Percentiles rank a stretch among this genome's conserved stretches.
phyloP scores from a whole-genome alignment of 805 yeast genomes.

The Ogataea saltuana region DNA sequence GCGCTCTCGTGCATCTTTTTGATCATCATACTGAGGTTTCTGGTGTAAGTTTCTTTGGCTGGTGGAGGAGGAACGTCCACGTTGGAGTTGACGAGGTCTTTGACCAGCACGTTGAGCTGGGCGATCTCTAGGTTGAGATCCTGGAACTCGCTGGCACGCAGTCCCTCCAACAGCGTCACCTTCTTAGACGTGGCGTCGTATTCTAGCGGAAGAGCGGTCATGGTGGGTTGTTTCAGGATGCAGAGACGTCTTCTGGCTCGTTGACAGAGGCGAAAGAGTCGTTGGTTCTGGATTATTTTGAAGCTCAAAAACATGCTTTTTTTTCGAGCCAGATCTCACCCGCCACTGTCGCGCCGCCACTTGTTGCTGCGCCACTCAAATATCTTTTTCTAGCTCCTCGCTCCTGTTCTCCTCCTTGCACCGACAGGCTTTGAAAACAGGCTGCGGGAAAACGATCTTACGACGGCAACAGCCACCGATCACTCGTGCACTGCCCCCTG shows the following conservation, averaged over 20 bases:
- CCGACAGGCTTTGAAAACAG: no score
- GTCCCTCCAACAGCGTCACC: slow-evolving; percentile 26
- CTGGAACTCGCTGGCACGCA: slow-evolving; percentile 18
- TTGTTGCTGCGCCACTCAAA: not conserved
- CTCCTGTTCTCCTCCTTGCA: not conserved
- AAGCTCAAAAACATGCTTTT: no score
- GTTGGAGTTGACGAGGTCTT: slow-evolving; percentile 46
- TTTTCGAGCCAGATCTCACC: no score
- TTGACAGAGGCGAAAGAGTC: no score
- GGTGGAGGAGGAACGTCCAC: slow-evolving; percentile 56
- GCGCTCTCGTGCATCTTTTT: slow-evolving; percentile 68
- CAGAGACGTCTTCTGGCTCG: no score
- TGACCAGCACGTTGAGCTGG: slow-evolving; percentile 37
- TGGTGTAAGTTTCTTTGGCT: slow-evolving; percentile 54
- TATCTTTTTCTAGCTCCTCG: not conserved
- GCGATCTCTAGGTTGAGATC: slow-evolving; percentile 34
- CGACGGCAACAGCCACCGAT: not conserved
- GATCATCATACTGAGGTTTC: slow-evolving; percentile 56
- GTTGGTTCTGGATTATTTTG: no score
- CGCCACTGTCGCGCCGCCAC: no score
- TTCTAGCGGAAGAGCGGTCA: slow-evolving; percentile 27
- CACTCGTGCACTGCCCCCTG: not conserved
- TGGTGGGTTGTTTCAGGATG: not conserved
- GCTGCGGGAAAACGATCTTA: not conserved
- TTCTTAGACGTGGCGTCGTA: slow-evolving; percentile 36